Evolutionary conservation across 1,284 basidiomycete genomes (phyloP).

Genomic region (Termitomyces sp.): DNA sequence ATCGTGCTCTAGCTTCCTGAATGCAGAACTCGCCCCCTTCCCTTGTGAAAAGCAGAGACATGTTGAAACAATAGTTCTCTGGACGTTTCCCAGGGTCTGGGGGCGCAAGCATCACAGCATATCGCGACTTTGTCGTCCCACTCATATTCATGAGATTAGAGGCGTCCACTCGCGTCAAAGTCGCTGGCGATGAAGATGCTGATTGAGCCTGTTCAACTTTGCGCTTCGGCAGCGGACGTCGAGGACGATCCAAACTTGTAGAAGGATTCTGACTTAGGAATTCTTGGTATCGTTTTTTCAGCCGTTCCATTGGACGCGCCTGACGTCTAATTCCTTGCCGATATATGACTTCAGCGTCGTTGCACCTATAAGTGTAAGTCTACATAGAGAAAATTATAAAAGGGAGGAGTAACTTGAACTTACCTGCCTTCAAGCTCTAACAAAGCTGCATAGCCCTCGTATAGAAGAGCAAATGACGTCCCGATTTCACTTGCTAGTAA

Average conservation of each 20-base stretch:
- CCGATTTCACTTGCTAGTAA: conserved; percentile 79
- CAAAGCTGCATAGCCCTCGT: conserved; percentile 80
- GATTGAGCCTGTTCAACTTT: not conserved
- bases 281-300: conserved; percentile 80
- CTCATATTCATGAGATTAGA: conserved; percentile 20
- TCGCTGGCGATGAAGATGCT: not conserved
- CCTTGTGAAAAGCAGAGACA: conserved; percentile 62
- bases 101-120: conserved; percentile 64
- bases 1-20: conserved; percentile 70
- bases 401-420: conserved; percentile 26
- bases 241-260: conserved; percentile 20
- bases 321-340: conserved; percentile 78
- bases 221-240: not conserved
- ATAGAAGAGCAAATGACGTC: conserved; percentile 70
- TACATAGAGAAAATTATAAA: conserved; percentile 2
- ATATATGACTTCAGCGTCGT: conserved; percentile 83
- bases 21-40: conserved; percentile 67
- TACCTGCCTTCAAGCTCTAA: conserved; percentile 73
- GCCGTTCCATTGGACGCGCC: conserved; percentile 78
- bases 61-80: conserved; percentile 63
- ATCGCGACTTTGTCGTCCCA: conserved; percentile 44
- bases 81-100: conserved; percentile 61
- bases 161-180: not conserved
- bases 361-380: conserved; percentile 45
- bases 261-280: conserved; percentile 54